These are phyloP conservation scores for Allium fistulosum DNA, from an alignment of 106 monocot genomes.

Conservation along the genomic window DNA sequence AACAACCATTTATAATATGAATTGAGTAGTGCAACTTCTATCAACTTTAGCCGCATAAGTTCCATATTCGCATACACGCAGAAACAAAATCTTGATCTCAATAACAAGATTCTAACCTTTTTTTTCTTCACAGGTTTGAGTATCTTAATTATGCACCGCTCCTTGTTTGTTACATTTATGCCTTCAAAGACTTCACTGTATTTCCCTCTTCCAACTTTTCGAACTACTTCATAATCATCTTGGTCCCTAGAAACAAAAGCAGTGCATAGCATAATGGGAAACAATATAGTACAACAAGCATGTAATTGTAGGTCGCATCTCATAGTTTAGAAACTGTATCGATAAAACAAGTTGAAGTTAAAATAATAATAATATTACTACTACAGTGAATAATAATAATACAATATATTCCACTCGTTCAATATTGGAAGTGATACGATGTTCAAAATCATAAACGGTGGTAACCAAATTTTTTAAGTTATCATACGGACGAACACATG, in stretches of 20 bases:
- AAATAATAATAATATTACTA: background rate
- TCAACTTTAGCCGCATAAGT: no score
- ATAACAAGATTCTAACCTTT: constrained; percentile 25
- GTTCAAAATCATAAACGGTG: no score
- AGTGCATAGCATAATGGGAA: background rate
- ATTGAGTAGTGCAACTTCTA: no score
- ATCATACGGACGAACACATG: no score
- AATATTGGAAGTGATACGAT: background rate
- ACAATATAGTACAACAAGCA: background rate
- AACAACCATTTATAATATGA: no score
- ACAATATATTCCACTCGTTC: background rate
- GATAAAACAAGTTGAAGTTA: background rate
- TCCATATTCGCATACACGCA: no score
- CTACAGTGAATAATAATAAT: background rate
- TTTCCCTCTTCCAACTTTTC: constrained; percentile 76
- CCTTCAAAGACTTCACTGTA: constrained; percentile 87
- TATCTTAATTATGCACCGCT: constrained; percentile 66
- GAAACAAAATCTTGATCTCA: no score
- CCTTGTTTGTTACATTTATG: constrained; percentile 41
- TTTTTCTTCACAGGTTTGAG: constrained; percentile 84
- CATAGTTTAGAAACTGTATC: background rate
- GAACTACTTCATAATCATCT: constrained; percentile 73
- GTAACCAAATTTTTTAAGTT: no score
- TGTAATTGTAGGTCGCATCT: background rate
- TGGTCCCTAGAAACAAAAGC: constrained; percentile 38